These are phyloP conservation scores for Acacia concinna DNA, from an alignment of 331 rosid genomes.

Conservation along the genomic window DNA sequence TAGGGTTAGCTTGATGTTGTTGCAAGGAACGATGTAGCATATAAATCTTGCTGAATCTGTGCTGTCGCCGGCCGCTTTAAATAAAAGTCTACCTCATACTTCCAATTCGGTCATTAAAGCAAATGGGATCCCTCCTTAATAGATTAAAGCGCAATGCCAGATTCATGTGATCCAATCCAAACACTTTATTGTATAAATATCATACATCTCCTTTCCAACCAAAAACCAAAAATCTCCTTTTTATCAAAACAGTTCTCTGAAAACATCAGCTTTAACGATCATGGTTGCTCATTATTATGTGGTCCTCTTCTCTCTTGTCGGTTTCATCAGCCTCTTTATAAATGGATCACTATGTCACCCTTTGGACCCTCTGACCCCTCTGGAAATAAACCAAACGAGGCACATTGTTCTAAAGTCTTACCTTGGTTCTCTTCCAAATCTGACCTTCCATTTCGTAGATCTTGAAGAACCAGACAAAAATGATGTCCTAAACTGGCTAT, in stretches of 20 bases:
- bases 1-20: slow-evolving; percentile 31
- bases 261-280: neutral
- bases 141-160: slow-evolving; percentile 5
- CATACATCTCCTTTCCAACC: neutral
- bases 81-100: neutral
- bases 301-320: slow-evolving; percentile 39
- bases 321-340: slow-evolving; percentile 30
- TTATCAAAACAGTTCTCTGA: neutral
- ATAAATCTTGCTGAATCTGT: slow-evolving; percentile 1
- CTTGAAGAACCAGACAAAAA: slow-evolving; percentile 75
- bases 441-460: slow-evolving; percentile 71
- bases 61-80: slow-evolving; percentile 1
- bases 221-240: neutral
- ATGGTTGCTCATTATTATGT: slow-evolving; percentile 46
- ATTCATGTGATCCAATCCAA: slow-evolving; percentile 14
- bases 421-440: slow-evolving; percentile 61
- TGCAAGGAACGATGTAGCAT: slow-evolving; percentile 36
- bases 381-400: slow-evolving; percentile 61
- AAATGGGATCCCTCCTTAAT: neutral
- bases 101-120: neutral
- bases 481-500: slow-evolving; percentile 66
- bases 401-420: slow-evolving; percentile 50
- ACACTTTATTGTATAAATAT: slow-evolving; percentile 26
- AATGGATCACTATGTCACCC: slow-evolving; percentile 50
- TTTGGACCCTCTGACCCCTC: slow-evolving; percentile 68